Percentiles rank a stretch among this genome's conserved stretches.
phyloP scores from a whole-genome alignment of 2,329 filamentous ascomycete genomes.

The Colletotrichum lupini region DNA sequence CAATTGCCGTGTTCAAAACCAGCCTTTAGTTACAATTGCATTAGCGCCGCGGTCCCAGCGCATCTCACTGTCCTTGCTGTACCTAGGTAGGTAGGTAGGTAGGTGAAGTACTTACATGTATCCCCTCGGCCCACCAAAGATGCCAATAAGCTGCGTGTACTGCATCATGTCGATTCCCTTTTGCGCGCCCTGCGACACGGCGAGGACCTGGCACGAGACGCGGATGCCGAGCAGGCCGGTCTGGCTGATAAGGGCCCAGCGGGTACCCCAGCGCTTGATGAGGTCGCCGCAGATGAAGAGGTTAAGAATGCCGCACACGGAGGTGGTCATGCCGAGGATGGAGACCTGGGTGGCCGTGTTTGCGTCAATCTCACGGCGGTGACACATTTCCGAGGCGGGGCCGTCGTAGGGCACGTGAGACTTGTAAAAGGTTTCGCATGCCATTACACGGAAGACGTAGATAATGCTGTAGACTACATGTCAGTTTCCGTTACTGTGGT shows the following conservation, averaged over 20 bases:
- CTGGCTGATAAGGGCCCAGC: slow-evolving; percentile 70
- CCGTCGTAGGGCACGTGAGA: slow-evolving; percentile 62
- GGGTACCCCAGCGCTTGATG: slow-evolving; percentile 74
- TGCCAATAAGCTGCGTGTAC: slow-evolving; percentile 72
- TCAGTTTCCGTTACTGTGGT: slow-evolving; percentile 9
- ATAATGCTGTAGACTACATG: slow-evolving; percentile 51
- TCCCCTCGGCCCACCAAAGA: slow-evolving; percentile 75
- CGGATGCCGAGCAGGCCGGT: slow-evolving; percentile 73
- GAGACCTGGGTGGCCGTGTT: slow-evolving; percentile 71
- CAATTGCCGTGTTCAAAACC: slow-evolving; percentile 75
- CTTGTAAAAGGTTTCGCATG: slow-evolving; percentile 76
- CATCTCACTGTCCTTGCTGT: background rate
- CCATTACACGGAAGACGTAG: slow-evolving; percentile 78
- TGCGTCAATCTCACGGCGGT: slow-evolving; percentile 70
- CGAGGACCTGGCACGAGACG: slow-evolving; percentile 72
- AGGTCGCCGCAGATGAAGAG: slow-evolving; percentile 75
- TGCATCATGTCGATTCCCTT: slow-evolving; percentile 77
- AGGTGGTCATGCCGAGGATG: slow-evolving; percentile 75
- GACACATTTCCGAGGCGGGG: slow-evolving; percentile 63
- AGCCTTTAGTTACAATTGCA: slow-evolving; percentile 51
- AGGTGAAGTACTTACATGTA: slow-evolving; percentile 60
- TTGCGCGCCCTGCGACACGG: slow-evolving; percentile 69
- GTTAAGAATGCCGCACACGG: slow-evolving; percentile 74
- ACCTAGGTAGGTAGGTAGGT: too few relatives aligned
- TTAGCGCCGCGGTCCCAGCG: background rate